Percentiles rank a stretch among this genome's conserved stretches.
These are phyloP conservation scores for Starmera pachycereana DNA, from an alignment of 805 yeast species.

Conservation along the genomic window DNA sequence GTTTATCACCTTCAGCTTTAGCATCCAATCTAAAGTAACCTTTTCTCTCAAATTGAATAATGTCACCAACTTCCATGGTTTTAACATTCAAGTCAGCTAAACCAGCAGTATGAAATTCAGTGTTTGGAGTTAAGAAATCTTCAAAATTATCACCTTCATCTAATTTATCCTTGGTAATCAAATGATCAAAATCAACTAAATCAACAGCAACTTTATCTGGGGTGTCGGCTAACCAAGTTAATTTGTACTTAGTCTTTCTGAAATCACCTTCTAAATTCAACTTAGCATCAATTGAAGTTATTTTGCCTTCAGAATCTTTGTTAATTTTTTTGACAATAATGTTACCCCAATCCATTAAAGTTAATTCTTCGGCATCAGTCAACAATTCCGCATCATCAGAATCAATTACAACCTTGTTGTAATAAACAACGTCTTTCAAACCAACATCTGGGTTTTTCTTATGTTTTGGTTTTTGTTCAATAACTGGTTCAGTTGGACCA, in stretches of 20 bases:
- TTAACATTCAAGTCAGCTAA: slow-evolving; percentile 73
- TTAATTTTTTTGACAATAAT: slow-evolving; percentile 63
- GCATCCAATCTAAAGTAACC: slow-evolving; percentile 85
- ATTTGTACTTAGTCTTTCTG: slow-evolving; percentile 89
- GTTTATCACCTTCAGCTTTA: slow-evolving; percentile 42
- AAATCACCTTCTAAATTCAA: slow-evolving; percentile 92
- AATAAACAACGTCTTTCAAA: slow-evolving; percentile 61
- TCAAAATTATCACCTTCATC: slow-evolving; percentile 92
- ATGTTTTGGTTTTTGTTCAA: slow-evolving; percentile 81
- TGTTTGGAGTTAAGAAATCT: slow-evolving; percentile 79
- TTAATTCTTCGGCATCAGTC: slow-evolving; percentile 80
- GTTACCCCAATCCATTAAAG: slow-evolving; percentile 99
- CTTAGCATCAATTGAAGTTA: slow-evolving; percentile 60
- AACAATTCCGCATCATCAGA: slow-evolving; percentile 75
- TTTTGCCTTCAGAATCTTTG: slow-evolving; percentile 43
- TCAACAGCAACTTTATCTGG: slow-evolving; percentile 62
- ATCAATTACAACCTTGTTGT: slow-evolving; percentile 61
- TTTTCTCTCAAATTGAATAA: slow-evolving; percentile 93
- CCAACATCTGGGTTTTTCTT: slow-evolving; percentile 93
- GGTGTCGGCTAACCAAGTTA: slow-evolving; percentile 90
- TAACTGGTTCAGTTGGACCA: slow-evolving; percentile 53
- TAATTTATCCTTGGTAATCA: slow-evolving; percentile 88
- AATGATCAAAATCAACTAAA: slow-evolving; percentile 85
- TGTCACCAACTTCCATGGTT: slow-evolving; percentile 71
- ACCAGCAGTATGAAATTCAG: slow-evolving; percentile 75